These are phyloP conservation scores for Hymenoscyphus scutula DNA, from an alignment of 2,329 filamentous ascomycete species.

Conservation along the genomic window DNA sequence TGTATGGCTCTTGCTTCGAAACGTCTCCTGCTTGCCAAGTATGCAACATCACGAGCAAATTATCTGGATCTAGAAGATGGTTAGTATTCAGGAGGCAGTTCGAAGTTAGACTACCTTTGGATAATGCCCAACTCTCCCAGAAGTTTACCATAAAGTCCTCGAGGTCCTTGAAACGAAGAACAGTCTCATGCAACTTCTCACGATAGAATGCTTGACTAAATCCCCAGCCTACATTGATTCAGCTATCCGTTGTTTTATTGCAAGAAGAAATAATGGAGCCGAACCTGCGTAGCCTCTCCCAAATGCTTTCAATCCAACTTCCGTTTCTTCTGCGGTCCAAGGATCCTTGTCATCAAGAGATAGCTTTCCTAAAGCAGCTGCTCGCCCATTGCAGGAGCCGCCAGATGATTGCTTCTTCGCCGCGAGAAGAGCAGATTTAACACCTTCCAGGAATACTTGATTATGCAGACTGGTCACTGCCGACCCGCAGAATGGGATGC, in stretches of 20 bases:
- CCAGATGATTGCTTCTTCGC: constrained; percentile 53
- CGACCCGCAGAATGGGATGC: constrained; percentile 64
- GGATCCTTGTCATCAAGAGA: constrained; percentile 39
- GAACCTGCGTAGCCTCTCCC: constrained; percentile 67
- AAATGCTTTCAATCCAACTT: constrained; percentile 65
- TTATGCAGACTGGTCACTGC: constrained; percentile 66
- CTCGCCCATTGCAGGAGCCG: constrained; percentile 47
- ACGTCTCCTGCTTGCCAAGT: constrained; percentile 77
- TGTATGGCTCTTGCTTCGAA: constrained; percentile 66
- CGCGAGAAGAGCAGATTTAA: constrained; percentile 58
- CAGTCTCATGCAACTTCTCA: constrained; percentile 63
- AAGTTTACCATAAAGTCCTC: constrained; percentile 74
- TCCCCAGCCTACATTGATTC: constrained; percentile 52
- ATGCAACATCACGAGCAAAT: constrained; percentile 70
- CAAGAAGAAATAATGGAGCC: constrained; percentile 33
- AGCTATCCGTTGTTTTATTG: no score
- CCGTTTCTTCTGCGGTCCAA: constrained; percentile 54
- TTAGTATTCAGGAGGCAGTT: background rate
- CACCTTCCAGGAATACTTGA: constrained; percentile 64
- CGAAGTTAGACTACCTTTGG: constrained; percentile 49
- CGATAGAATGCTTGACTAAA: constrained; percentile 79
- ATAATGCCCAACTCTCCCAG: constrained; percentile 73
- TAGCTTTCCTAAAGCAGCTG: constrained; percentile 35
- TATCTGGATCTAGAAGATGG: constrained; percentile 59
- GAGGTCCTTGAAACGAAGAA: constrained; percentile 62